Conservation (phyloP, 2,329 filamentous ascomycete genomes). For the Cryphonectria nitschkei region DNA sequence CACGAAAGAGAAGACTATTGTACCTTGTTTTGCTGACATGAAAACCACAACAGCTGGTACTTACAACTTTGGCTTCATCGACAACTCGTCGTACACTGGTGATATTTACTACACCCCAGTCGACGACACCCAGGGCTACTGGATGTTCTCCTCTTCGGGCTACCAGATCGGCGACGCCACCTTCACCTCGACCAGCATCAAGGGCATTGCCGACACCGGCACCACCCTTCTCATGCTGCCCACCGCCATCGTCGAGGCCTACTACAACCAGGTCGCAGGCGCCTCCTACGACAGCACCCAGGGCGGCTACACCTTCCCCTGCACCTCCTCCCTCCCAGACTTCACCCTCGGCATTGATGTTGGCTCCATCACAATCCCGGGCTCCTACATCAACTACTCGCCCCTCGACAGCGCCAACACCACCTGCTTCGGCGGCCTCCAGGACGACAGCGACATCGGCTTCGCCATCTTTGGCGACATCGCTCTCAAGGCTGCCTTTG, state of each 20-base stretch:
- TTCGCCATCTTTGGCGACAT: conserved; percentile 40
- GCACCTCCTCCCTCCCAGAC: conserved; percentile 39
- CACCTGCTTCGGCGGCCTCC: conserved; percentile 43
- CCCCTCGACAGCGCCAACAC: conserved; percentile 31
- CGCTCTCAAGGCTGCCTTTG: conserved; percentile 39
- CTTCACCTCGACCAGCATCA: conserved; percentile 40
- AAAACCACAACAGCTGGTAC: conserved; percentile 34
- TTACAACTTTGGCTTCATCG: conserved; percentile 53
- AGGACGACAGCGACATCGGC: conserved; percentile 34
- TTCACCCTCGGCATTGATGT: conserved; percentile 42
- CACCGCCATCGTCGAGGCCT: conserved; percentile 50
- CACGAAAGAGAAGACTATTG: not conserved
- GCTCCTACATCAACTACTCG: conserved; percentile 43
- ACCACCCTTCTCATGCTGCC: conserved; percentile 59
- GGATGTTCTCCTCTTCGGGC: conserved; percentile 56
- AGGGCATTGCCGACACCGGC: conserved; percentile 62
- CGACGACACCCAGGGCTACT: conserved; percentile 62
- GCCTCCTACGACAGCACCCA: conserved; percentile 40
- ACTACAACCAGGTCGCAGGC: conserved; percentile 53
- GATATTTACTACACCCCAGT: conserved; percentile 61
- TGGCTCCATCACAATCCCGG: conserved; percentile 40
- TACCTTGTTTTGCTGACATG: not conserved
- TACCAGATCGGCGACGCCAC: conserved; percentile 42
- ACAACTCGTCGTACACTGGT: conserved; percentile 60
- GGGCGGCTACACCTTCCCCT: conserved; percentile 50